Conservation (phyloP, 371 early-diverging fungal species). For the Syncephalastrum sp. region DNA sequence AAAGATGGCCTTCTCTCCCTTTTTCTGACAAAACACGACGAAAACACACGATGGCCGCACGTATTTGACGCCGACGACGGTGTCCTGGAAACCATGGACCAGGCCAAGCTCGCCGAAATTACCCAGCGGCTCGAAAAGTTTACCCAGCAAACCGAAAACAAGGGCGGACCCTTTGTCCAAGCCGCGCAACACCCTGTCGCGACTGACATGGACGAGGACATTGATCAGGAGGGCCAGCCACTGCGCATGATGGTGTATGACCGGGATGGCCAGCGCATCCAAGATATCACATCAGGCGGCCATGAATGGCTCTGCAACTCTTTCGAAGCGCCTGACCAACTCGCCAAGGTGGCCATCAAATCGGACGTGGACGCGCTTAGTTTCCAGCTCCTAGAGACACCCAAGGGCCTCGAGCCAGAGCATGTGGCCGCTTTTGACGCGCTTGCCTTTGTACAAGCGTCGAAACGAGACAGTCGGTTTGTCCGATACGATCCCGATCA, state of each 20-base stretch:
- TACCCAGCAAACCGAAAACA: slow-evolving; percentile 44
- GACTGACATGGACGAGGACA: slow-evolving; percentile 67
- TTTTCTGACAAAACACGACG: slow-evolving; percentile 61
- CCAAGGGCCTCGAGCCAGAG: slow-evolving; percentile 12
- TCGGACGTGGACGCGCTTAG: slow-evolving; percentile 78
- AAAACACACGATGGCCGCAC: slow-evolving; percentile 74
- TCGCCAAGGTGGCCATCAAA: slow-evolving; percentile 61
- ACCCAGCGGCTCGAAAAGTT: slow-evolving; percentile 64
- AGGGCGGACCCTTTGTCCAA: slow-evolving; percentile 6
- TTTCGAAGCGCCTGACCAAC: slow-evolving; percentile 18
- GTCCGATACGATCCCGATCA: slow-evolving; percentile 52
- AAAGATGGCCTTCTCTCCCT: slow-evolving; percentile 56
- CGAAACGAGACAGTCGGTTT: slow-evolving; percentile 73
- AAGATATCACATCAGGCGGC: slow-evolving; percentile 38
- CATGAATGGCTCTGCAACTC: slow-evolving; percentile 58
- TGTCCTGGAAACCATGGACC: slow-evolving; percentile 73
- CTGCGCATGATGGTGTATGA: slow-evolving; percentile 48
- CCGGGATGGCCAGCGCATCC: slow-evolving; percentile 23
- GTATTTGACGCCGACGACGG: slow-evolving; percentile 72
- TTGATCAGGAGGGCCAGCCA: slow-evolving; percentile 62
- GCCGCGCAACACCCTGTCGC: slow-evolving; percentile 50
- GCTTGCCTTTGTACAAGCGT: slow-evolving; percentile 79
- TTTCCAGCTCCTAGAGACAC: slow-evolving; percentile 39
- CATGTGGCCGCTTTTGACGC: slow-evolving; percentile 73
- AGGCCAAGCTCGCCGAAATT: slow-evolving; percentile 59